phyloP scores from a whole-genome alignment of 371 early-diverging fungal species.

The Mucor piriformis region DNA sequence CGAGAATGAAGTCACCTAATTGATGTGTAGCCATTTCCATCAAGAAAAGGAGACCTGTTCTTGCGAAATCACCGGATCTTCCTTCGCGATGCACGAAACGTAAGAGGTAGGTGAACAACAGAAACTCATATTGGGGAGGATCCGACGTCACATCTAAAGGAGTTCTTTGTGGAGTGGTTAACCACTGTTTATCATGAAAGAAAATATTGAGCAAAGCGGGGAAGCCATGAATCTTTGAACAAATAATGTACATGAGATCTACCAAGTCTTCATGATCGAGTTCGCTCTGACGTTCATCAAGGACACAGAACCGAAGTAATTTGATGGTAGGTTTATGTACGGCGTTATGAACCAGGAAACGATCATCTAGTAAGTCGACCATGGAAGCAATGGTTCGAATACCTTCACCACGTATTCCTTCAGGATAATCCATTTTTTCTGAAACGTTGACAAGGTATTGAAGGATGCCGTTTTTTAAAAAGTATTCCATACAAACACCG shows the following conservation, averaged over 20 bases:
- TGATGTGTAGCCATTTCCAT: conserved; percentile 81
- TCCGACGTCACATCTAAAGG: no score
- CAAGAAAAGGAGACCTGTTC: conserved; percentile 85
- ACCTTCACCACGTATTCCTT: conserved; percentile 82
- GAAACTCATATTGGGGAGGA: conserved; percentile 76
- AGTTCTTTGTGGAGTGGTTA: conserved; percentile 66
- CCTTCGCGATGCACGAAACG: conserved; percentile 89
- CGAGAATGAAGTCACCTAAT: conserved; percentile 79
- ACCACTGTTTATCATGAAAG: conserved; percentile 83
- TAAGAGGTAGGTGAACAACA: conserved; percentile 86
- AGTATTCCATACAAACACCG: conserved; percentile 92
- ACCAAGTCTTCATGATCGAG: conserved; percentile 83
- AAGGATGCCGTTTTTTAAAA: conserved; percentile 82
- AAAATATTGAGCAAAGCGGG: conserved; percentile 89
- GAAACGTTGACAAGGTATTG: conserved; percentile 79
- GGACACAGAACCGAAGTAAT: conserved; percentile 71
- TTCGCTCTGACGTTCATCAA: conserved; percentile 61
- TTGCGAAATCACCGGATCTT: conserved; percentile 84
- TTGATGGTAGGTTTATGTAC: conserved; percentile 88
- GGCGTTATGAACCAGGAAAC: conserved; percentile 87
- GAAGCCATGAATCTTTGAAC: conserved; percentile 89
- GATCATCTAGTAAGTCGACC: conserved; percentile 84
- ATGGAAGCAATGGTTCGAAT: conserved; percentile 81
- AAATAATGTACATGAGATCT: conserved; percentile 87
- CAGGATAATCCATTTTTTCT: conserved; percentile 78